phyloP scores from a whole-genome alignment of 768 basidiomycete genomes.

The Amanita thiersii region DNA sequence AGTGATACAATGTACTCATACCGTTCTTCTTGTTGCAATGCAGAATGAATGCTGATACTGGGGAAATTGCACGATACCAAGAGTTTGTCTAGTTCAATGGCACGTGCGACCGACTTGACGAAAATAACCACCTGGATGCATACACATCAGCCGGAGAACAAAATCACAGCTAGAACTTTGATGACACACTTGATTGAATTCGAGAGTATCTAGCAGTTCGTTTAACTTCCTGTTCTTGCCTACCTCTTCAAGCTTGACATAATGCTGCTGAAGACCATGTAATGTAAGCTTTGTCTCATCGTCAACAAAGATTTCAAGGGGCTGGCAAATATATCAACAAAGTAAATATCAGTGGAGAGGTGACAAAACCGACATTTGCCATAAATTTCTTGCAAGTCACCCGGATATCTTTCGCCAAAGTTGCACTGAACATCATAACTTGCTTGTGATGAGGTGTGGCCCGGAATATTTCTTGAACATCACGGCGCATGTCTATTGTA shows the following conservation, averaged over 20 bases:
- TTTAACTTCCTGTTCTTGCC: constrained; percentile 97
- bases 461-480: constrained; percentile 99
- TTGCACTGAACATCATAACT: constrained; percentile 99
- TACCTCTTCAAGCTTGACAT: constrained; percentile 91
- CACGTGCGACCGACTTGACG: constrained; percentile 95
- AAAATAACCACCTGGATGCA: constrained; percentile 90
- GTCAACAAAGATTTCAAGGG: constrained; percentile 98
- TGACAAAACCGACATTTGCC: constrained; percentile 73
- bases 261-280: constrained; percentile 98
- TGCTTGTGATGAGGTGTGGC: constrained; percentile 99
- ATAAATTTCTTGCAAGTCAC: constrained; percentile 99
- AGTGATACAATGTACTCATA: constrained; percentile 28
- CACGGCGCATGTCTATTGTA: constrained; percentile 98
- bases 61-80: constrained; percentile 98
- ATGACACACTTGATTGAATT: constrained; percentile 89
- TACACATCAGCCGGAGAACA: neutral
- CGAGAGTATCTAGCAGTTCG: constrained; percentile 88
- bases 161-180: neutral
- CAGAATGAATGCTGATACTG: constrained; percentile 95
- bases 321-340: constrained; percentile 38
- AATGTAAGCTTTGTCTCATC: constrained; percentile 98
- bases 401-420: constrained; percentile 93
- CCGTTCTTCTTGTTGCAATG: constrained; percentile 93
- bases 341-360: constrained; percentile 1
- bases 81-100: constrained; percentile 93